Conservation (phyloP, 352 stramenopile genomes). For the Phytophthora megakarya region DNA sequence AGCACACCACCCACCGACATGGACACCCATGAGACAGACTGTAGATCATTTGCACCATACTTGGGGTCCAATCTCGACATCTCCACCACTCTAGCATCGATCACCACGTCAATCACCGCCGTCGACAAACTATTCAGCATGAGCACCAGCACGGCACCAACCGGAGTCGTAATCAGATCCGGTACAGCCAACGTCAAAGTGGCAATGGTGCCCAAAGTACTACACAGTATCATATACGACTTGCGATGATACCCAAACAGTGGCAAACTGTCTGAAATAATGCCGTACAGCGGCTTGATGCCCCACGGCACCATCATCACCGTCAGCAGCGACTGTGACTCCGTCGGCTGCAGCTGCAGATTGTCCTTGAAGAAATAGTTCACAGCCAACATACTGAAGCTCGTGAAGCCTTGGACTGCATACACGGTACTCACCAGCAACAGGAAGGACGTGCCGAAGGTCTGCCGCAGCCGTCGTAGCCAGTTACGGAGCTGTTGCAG, state of each 20-base stretch:
- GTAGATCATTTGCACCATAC: conserved; percentile 91
- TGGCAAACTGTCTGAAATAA: conserved; percentile 94
- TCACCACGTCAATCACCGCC: conserved; percentile 96
- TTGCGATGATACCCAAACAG: conserved; percentile 94
- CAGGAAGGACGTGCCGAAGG: conserved; percentile 76
- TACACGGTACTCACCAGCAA: conserved; percentile 88
- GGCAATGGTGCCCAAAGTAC: conserved; percentile 58
- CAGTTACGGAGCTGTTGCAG: conserved; percentile 55
- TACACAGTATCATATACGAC: conserved; percentile 94
- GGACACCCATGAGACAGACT: conserved; percentile 95
- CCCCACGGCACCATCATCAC: conserved; percentile 96
- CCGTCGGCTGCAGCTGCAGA: conserved; percentile 92
- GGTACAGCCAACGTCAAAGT: conserved; percentile 70
- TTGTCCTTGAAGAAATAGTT: conserved; percentile 98
- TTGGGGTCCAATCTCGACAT: conserved; percentile 89
- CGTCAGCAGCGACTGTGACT: conserved; percentile 93
- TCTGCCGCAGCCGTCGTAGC: conserved; percentile 54
- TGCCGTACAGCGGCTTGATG: conserved; percentile 96
- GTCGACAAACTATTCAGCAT: conserved; percentile 89
- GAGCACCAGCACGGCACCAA: conserved; percentile 61
- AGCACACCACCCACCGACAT: conserved; percentile 93
- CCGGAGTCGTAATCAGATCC: conserved; percentile 55
- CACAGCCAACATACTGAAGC: conserved; percentile 90
- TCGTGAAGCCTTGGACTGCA: conserved; percentile 94
- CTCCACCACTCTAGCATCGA: conserved; percentile 96